Evolutionary conservation across 371 early-diverging fungal genomes (phyloP).

Genomic region (Basidiobolus meristosporus): DNA sequence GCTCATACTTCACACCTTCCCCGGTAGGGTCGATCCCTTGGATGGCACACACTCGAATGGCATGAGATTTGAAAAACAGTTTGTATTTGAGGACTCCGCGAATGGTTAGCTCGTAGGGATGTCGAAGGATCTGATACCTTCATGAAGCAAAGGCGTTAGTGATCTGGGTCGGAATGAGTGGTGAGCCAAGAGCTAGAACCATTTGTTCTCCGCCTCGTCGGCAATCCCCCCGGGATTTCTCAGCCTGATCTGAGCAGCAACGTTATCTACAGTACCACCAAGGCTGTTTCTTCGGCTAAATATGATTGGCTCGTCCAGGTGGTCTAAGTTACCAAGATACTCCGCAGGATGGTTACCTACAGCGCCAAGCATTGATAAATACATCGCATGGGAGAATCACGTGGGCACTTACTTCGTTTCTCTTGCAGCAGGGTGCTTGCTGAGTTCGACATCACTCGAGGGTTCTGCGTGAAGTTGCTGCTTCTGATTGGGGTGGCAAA

Average conservation of each 20-base stretch:
- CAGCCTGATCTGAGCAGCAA: conserved; percentile 32
- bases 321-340: conserved; percentile 26
- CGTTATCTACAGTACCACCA: conserved; percentile 7
- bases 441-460: not conserved
- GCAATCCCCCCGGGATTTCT: conserved; percentile 30
- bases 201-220: conserved; percentile 21
- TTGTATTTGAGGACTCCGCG: conserved; percentile 38
- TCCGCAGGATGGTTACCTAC: conserved; percentile 20
- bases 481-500: conserved; percentile 19
- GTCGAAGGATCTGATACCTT: conserved; percentile 32
- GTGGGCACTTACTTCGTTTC: too few relatives aligned
- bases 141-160: not conserved
- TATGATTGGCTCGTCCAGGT: conserved; percentile 31
- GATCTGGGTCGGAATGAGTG: not conserved
- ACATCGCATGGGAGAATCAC: not conserved
- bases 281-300: conserved; percentile 14
- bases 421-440: too few relatives aligned
- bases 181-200: conserved; percentile 10
- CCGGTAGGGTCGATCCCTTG: conserved; percentile 11
- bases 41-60: conserved; percentile 17
- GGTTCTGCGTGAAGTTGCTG: not conserved
- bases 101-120: conserved; percentile 37
- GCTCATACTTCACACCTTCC: too few relatives aligned
- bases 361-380: conserved; percentile 4
- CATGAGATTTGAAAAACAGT: conserved; percentile 11